A percentile compares a stretch with the other conserved stretches of the same genome.
phyloP scores from a whole-genome alignment of 2,329 filamentous ascomycete species.

The Diaporthe velutina region DNA sequence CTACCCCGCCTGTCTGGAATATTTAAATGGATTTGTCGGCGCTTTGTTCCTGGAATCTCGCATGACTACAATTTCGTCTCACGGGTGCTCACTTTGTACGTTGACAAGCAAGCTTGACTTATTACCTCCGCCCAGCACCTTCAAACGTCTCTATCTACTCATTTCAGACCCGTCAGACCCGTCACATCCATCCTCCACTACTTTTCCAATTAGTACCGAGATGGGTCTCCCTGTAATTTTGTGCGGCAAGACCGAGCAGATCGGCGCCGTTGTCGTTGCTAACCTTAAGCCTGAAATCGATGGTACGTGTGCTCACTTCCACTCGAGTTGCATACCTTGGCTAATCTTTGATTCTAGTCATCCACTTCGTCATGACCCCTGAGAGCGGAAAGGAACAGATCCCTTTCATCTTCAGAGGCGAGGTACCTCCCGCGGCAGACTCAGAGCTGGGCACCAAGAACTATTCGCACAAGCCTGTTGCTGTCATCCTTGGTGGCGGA shows the following conservation, averaged over 20 bases:
- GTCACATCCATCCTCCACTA: no score
- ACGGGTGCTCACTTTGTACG: no score
- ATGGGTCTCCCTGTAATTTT: slow-evolving; percentile 43
- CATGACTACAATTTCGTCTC: no score
- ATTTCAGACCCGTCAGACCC: rapidly evolving
- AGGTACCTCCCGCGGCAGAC: slow-evolving; percentile 37
- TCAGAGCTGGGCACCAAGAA: slow-evolving; percentile 42
- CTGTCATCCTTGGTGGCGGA: slow-evolving; percentile 43
- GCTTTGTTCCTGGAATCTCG: no score
- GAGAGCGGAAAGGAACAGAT: slow-evolving; percentile 41
- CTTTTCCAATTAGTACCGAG: not conserved
- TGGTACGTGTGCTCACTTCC: slow-evolving; percentile 35
- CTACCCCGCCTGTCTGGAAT: no score
- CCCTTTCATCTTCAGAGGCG: slow-evolving; percentile 42
- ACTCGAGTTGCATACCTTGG: no score
- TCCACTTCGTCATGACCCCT: slow-evolving; percentile 43
- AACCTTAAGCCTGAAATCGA: slow-evolving; percentile 45
- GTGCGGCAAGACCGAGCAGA: slow-evolving; percentile 43
- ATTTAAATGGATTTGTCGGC: no score
- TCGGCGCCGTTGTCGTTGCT: slow-evolving; percentile 41
- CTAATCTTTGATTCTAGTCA: slow-evolving; percentile 35
- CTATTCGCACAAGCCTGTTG: slow-evolving; percentile 40
- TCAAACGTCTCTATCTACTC: no score
- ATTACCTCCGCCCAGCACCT: no score
- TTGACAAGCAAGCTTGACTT: no score